Conservation (phyloP, 805 yeast species). For the Pichia exigua region DNA sequence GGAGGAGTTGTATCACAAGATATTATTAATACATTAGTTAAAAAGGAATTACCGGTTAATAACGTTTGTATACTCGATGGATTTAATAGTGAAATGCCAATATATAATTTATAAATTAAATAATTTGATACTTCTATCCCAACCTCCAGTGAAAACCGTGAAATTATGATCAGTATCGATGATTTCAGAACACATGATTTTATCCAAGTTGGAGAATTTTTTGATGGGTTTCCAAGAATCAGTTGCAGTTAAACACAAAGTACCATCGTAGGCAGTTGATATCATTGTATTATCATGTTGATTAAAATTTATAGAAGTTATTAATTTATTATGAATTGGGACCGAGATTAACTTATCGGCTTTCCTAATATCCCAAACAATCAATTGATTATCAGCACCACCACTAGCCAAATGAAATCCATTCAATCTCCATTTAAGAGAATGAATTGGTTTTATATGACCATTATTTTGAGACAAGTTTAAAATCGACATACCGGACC, state of each 20-base stretch:
- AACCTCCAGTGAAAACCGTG: slow-evolving; percentile 57
- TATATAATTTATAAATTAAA: slow-evolving; percentile 37
- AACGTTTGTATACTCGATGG: slow-evolving; percentile 78
- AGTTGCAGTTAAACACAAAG: slow-evolving; percentile 52
- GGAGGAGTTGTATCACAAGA: slow-evolving; percentile 93
- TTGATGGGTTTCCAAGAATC: slow-evolving; percentile 61
- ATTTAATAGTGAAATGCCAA: slow-evolving; percentile 62
- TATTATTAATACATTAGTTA: slow-evolving; percentile 71
- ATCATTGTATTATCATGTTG: slow-evolving; percentile 37
- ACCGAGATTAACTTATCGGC: slow-evolving; percentile 35
- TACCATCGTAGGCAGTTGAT: slow-evolving; percentile 67
- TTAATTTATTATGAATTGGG: slow-evolving; percentile 67
- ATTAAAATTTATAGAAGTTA: slow-evolving; percentile 57
- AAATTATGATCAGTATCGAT: slow-evolving; percentile 26
- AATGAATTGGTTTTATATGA: slow-evolving; percentile 66
- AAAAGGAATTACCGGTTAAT: slow-evolving; percentile 72
- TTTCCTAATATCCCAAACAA: slow-evolving; percentile 78
- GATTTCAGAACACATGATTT: slow-evolving; percentile 65
- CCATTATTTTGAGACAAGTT: slow-evolving; percentile 37
- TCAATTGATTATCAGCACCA: slow-evolving; percentile 71
- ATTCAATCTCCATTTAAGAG: slow-evolving; percentile 66
- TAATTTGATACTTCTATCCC: slow-evolving; percentile 75
- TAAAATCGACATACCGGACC: slow-evolving; percentile 63
- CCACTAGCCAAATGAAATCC: slow-evolving; percentile 77
- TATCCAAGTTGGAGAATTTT: slow-evolving; percentile 53